These are phyloP conservation scores for Dictyostelium purpureum DNA, from an alignment of 78 protist species.

Conservation along the genomic window DNA sequence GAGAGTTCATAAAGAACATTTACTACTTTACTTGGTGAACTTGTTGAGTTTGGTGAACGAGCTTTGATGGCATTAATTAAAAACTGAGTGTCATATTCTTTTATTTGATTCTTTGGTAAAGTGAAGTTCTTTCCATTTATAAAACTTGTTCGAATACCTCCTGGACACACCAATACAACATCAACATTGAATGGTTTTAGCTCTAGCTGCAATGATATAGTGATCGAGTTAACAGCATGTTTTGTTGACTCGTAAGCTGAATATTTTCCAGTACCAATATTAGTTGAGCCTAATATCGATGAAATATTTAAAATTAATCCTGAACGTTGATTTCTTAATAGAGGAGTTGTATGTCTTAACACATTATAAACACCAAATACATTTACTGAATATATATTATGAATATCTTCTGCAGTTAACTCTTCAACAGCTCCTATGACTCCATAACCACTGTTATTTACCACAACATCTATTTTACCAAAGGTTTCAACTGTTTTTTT, in stretches of 20 bases:
- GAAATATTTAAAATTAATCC: neutral
- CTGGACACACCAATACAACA: conserved; percentile 22
- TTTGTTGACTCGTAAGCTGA: neutral
- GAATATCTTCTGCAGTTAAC: neutral
- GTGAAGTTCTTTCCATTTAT: neutral
- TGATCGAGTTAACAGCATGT: neutral
- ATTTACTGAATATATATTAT: neutral
- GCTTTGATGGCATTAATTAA: too few species aligned
- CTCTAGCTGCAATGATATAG: neutral
- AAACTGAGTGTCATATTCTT: neutral
- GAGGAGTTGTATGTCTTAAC: neutral
- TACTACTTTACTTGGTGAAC: too few species aligned
- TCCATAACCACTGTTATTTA: conserved; percentile 52
- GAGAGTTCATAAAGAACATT: too few species aligned
- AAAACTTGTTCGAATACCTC: neutral
- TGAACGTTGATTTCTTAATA: neutral
- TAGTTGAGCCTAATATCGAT: neutral
- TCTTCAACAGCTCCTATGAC: neutral
- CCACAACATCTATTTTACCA: conserved; percentile 23
- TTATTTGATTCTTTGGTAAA: neutral
- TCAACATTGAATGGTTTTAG: conserved; percentile 7
- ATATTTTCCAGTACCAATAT: neutral
- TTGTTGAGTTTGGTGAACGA: too few species aligned
- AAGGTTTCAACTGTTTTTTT: neutral
- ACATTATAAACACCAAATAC: conserved; percentile 28